Base-by-base conservation (phyloP, 768 basidiomycete genomes). In the Trametes sanguinea region DNA sequence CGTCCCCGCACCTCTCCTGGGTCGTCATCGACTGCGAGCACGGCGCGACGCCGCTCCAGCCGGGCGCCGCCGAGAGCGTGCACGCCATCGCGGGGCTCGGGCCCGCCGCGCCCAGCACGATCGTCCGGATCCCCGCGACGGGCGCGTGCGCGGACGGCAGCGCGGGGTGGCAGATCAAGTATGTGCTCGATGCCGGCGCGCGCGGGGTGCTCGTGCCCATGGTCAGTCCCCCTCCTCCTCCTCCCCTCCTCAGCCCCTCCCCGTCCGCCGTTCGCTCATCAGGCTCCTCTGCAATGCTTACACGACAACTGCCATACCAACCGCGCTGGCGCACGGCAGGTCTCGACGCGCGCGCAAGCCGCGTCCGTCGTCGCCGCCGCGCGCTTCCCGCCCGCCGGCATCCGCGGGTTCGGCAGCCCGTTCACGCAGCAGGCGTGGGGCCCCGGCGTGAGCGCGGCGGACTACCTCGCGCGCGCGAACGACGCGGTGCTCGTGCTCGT, bases 141-240 rank as follows among this genome's bases (percentile, higher is more conserved):
- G 87, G 86, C 0, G 68, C 78, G 30, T 81, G 79, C 30, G 70
- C 68, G 53, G 67, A 71, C 43, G 74, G 75, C 0, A 81, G 83
- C 63, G 84, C 85, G 2, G 78, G 79, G 57, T 88, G 87, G 86
- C 87, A 88, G 71, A 87, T 89, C 73, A 89, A 89, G 74, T 78
- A 85, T 62, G 87, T 83, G 0, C 78, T 89, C 33, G 88, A 89
- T 67, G 83, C 84, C 0, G 88, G 88, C 4, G 88, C 87, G 16
- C 76, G 78, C 30, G 87, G 88, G 0, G 74, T 89, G 4, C 67
- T 90, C 44, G 83, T 88, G 0, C 88, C 88, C 4, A 86, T 89
- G 86, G 86, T 89, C 65, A 40, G 76, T 58, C 29, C 17, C 3
- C n/a, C n/a, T 54, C 32, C 17, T 7, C n/a, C n/a, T 54, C 32